phyloP scores from a whole-genome alignment of 2,329 filamentous ascomycete genomes.

The Exutisphaerella laricina region DNA sequence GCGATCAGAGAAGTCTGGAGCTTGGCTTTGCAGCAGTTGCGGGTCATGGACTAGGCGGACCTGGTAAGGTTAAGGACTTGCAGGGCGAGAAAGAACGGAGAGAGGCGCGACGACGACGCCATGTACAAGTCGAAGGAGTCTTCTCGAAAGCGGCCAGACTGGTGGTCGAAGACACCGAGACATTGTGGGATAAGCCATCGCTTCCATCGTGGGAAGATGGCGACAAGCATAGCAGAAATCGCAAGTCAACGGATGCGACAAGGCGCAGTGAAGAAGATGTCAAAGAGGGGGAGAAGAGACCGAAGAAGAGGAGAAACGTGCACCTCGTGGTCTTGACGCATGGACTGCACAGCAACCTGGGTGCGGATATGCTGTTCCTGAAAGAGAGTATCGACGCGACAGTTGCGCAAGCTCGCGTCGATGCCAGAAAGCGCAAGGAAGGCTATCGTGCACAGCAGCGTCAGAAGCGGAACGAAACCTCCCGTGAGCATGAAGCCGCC shows the following conservation, averaged over 20 bases:
- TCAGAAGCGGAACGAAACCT: slow-evolving; percentile 10
- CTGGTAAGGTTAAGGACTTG: slow-evolving; percentile 71
- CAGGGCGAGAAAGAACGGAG: slow-evolving; percentile 47
- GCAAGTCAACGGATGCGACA: slow-evolving; percentile 21
- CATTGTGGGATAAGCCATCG: slow-evolving; percentile 86
- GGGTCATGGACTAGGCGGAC: slow-evolving; percentile 47
- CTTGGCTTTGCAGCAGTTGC: slow-evolving; percentile 56
- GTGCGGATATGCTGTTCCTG: slow-evolving; percentile 92
- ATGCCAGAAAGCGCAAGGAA: slow-evolving; percentile 57
- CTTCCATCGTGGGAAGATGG: slow-evolving; percentile 59
- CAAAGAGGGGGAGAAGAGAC: slow-evolving; percentile 20
- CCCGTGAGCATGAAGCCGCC: slow-evolving; percentile 9
- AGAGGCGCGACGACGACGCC: slow-evolving; percentile 54
- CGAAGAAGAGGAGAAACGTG: slow-evolving; percentile 65
- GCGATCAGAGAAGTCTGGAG: slow-evolving; percentile 77
- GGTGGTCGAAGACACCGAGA: slow-evolving; percentile 79
- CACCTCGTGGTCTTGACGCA: slow-evolving; percentile 92
- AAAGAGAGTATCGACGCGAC: slow-evolving; percentile 95
- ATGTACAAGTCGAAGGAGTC: slow-evolving; percentile 66
- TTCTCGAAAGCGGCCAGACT: slow-evolving; percentile 76
- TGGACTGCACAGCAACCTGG: slow-evolving; percentile 90
- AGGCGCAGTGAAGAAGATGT: slow-evolving; percentile 15
- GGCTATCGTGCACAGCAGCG: slow-evolving; percentile 5
- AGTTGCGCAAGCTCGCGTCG: slow-evolving; percentile 65
- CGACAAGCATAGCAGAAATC: slow-evolving; percentile 20